Evolutionary conservation across 1,284 basidiomycete genomes (phyloP), one percentile per base, ranked within the genome.

Genomic region (Ustilago shanxiensis): DNA sequence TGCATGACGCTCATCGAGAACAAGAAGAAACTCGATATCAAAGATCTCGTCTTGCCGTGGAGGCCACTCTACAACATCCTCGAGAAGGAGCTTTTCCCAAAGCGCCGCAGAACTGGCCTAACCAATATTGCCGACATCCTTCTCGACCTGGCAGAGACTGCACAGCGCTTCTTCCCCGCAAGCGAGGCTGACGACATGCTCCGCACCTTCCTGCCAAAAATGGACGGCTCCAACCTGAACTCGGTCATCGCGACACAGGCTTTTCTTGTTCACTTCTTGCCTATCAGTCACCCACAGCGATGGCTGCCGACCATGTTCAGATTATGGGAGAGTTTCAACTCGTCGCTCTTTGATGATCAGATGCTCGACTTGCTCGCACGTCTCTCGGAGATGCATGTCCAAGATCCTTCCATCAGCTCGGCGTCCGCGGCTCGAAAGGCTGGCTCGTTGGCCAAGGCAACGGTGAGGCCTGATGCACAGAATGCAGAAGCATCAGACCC

Each of bases 111-210:
- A 53, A 61, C 57, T 20, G 66, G 76, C 74, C 75, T 79, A 90
- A 90, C 66, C 70, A 73, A 75, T 31, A 88, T 93, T 24, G 90
- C 92, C n/a, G 92, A 90, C 88, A 92, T 90, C 71, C 92, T 95
- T 88, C 92, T 94, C 28, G 93, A 93, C 83, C 89, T 98, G 69
- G 93, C 94, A 37, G 92, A 94, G 77, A 90, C 89, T 77, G 90
- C 91, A 44, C 91, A 93, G 77, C 89, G 93, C 50, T 98, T 98
- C 89, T 98, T 95, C 87, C 92, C 95, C 79, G 93, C 95, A 10
- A 90, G 91, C 58, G 93, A 94, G 55, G 92, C 93, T 52, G 91
- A 93, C 77, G 93, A 93, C 75, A 98, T 99, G 93, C 91, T 99
- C 28, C 89, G 90, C 31, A 89, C 89, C 2, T 92, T 95, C 80